Percentiles rank a stretch among this genome's conserved stretches.
Conservation (phyloP, 2,329 filamentous ascomycete species). For the Trichoderma atrobrunneum region DNA sequence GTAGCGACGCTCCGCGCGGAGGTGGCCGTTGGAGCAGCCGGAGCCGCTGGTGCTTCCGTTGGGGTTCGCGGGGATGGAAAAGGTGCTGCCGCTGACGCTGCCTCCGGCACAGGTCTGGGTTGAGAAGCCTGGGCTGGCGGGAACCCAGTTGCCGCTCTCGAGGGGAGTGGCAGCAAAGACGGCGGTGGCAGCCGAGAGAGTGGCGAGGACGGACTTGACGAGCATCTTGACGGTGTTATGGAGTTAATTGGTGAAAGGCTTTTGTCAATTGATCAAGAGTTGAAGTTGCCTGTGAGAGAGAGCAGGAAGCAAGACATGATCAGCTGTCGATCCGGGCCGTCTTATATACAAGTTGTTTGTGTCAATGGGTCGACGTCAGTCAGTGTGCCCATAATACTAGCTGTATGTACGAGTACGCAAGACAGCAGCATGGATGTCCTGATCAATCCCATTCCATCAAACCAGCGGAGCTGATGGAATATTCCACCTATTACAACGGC, state of each 20-base stretch:
- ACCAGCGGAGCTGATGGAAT: conserved; percentile 11
- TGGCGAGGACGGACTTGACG: conserved; percentile 16
- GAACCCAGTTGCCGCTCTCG: conserved; percentile 22
- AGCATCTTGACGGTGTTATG: conserved; percentile 12
- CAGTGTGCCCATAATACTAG: not conserved
- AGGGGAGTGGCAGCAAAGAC: conserved; percentile 21
- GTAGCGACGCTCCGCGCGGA: conserved; percentile 26
- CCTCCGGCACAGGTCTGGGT: conserved; percentile 23
- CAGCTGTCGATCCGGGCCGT: conserved; percentile 1
- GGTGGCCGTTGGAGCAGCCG: conserved; percentile 26
- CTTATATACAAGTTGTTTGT: not conserved
- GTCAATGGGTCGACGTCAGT: not conserved
- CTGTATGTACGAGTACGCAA: not conserved
- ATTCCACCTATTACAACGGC: conserved; percentile 13
- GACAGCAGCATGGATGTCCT: not conserved
- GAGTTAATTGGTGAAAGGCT: not conserved
- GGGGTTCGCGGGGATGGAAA: conserved; percentile 21
- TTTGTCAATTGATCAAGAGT: not conserved
- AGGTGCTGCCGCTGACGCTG: conserved; percentile 22
- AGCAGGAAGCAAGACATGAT: not conserved
- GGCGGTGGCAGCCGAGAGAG: conserved; percentile 14
- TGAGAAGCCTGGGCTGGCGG: conserved; percentile 8
- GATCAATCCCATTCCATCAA: not conserved
- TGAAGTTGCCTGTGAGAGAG: not conserved
- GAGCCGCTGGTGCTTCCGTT: conserved; percentile 23